These are phyloP conservation scores for Amanita muscaria DNA, from an alignment of 768 basidiomycete species.

Conservation along the genomic window DNA sequence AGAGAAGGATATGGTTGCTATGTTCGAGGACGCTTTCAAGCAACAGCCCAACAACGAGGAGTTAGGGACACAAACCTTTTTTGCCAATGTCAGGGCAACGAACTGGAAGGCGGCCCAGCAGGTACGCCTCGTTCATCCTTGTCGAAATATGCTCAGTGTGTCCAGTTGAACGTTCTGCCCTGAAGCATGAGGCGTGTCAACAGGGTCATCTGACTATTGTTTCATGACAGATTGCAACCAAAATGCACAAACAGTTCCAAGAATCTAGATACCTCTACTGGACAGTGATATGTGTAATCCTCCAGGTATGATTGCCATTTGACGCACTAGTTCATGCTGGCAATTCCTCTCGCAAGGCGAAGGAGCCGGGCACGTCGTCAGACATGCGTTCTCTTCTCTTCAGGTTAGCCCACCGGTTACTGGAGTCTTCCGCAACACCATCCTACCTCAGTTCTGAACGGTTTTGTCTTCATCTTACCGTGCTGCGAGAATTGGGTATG, in stretches of 20 bases:
- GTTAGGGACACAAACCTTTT: conserved; percentile 75
- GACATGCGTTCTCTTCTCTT: conserved; percentile 61
- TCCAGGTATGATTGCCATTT: conserved; percentile 46
- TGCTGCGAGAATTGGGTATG: conserved; percentile 60
- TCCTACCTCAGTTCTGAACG: conserved; percentile 64
- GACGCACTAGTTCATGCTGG: not conserved
- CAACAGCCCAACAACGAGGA: conserved; percentile 77
- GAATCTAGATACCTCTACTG: conserved; percentile 78
- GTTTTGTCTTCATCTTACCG: conserved; percentile 65
- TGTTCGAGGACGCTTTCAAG: conserved; percentile 85
- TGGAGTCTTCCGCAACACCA: conserved; percentile 53
- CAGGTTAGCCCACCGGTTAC: conserved; percentile 69
- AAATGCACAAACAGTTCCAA: conserved; percentile 78
- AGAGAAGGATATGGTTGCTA: conserved; percentile 72
- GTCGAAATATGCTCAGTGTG: not conserved
- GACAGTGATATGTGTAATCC: conserved; percentile 70
- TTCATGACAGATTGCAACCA: conserved; percentile 57
- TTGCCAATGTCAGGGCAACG: conserved; percentile 69
- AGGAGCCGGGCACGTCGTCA: conserved; percentile 51
- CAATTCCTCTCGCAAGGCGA: conserved; percentile 42
- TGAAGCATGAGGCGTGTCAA: not conserved
- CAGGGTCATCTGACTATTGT: conserved; percentile 3
- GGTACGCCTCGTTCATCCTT: conserved; percentile 28
- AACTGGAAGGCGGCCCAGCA: conserved; percentile 86
- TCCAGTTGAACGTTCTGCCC: not conserved